Conservation (phyloP, 805 yeast species). For the Candida michaelii region DNA sequence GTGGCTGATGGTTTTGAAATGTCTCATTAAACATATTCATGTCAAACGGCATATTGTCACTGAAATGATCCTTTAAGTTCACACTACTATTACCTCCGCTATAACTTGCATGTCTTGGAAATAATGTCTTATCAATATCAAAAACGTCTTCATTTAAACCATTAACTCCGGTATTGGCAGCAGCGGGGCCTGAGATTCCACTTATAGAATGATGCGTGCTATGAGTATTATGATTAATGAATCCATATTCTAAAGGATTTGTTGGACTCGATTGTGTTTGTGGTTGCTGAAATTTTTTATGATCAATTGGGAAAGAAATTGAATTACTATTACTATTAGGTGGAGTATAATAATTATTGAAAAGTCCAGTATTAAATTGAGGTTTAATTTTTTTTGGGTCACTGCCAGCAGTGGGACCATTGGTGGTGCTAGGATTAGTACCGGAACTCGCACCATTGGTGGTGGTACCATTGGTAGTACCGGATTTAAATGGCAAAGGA, state of each 20-base stretch:
- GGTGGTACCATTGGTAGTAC: not conserved
- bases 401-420: slow-evolving; percentile 2
- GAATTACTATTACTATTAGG: slow-evolving; percentile 9
- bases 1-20: slow-evolving; percentile 1
- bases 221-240: too few species aligned
- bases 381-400: slow-evolving; percentile 9
- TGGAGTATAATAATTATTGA: slow-evolving; percentile 8
- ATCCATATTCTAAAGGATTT: slow-evolving; percentile 2
- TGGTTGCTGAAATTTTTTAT: slow-evolving; percentile 1
- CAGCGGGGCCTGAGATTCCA: slow-evolving; percentile 2
- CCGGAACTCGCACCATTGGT: too few species aligned
- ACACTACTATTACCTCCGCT: slow-evolving; percentile 25
- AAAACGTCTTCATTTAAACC: not conserved
- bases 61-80: slow-evolving; percentile 40
- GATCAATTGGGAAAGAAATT: slow-evolving; percentile 4
- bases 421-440: not conserved
- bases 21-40: slow-evolving; percentile 4
- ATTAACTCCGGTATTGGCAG: slow-evolving; percentile 1
- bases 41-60: slow-evolving; percentile 3
- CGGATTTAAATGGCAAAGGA: slow-evolving; percentile 36
- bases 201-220: slow-evolving; percentile 4
- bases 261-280: slow-evolving; percentile 3
- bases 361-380: slow-evolving; percentile 15
- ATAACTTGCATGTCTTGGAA: slow-evolving; percentile 15
- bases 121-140: slow-evolving; percentile 7